Percentiles rank a stretch among this genome's conserved stretches.
Evolutionary conservation across 495 filamentous ascomycete genomes (phyloP).

Genomic region (Podospora bellae-mahoneyi): DNA sequence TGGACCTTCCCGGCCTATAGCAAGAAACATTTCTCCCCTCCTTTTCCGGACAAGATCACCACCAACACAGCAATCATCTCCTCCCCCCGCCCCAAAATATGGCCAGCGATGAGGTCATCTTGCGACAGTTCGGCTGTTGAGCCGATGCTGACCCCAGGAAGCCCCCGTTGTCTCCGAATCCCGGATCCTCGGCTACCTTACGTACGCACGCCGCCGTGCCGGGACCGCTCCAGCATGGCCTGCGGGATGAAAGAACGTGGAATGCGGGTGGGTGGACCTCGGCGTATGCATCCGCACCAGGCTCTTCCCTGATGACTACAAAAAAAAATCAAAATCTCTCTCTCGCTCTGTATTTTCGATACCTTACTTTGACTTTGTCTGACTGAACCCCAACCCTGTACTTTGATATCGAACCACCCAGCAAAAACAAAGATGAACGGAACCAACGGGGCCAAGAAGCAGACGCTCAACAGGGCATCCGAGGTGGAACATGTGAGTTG

Average conservation of each 20-base stretch:
- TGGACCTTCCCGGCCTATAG: background rate
- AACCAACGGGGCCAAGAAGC: constrained; percentile 8
- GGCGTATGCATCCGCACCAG: background rate
- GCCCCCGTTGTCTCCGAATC: background rate
- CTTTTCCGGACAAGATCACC: background rate
- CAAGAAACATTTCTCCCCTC: background rate
- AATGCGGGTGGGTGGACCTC: constrained; percentile 3
- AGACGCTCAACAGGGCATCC: constrained; percentile 30
- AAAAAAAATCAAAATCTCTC: constrained; percentile 8
- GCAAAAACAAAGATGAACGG: constrained; percentile 23
- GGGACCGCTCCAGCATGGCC: background rate
- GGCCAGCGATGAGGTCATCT: constrained; percentile 26
- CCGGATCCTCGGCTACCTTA: background rate
- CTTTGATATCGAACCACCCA: background rate
- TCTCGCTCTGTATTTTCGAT: constrained; percentile 5
- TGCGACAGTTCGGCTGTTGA: constrained; percentile 10
- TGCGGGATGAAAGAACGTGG: background rate
- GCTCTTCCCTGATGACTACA: constrained; percentile 2
- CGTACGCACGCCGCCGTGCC: background rate
- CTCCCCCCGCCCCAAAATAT: background rate
- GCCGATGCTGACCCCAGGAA: background rate
- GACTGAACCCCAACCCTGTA: constrained; percentile 13
- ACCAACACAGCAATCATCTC: background rate
- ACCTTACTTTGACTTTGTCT: background rate
- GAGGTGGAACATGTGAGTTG: constrained; percentile 49